Conservation (phyloP, 2,329 filamentous ascomycete species). For the Calonectria ilicicola region DNA sequence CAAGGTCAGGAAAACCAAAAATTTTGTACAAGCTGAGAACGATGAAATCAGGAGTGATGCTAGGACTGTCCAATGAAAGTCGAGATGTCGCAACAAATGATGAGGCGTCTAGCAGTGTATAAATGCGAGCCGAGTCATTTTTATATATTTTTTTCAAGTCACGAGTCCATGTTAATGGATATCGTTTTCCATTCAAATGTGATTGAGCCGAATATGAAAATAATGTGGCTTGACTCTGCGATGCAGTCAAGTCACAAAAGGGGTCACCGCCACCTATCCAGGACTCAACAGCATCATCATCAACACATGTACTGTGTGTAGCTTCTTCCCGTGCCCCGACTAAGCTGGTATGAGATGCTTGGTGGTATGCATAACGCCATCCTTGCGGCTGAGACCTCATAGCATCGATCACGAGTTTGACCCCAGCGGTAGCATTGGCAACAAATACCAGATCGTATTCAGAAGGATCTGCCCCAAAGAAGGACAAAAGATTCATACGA, state of each 20-base stretch:
- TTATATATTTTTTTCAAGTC: slow-evolving; percentile 52
- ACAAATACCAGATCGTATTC: slow-evolving; percentile 92
- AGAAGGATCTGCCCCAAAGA: slow-evolving; percentile 84
- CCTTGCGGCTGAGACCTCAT: slow-evolving; percentile 76
- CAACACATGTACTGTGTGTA: slow-evolving; percentile 72
- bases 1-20: slow-evolving; percentile 96
- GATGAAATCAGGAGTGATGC: slow-evolving; percentile 82
- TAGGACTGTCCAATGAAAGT: slow-evolving; percentile 74
- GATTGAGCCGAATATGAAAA: slow-evolving; percentile 94
- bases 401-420: slow-evolving; percentile 87
- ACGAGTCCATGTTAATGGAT: slow-evolving; percentile 77
- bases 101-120: slow-evolving; percentile 86
- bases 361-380: slow-evolving; percentile 86
- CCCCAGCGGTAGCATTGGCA: slow-evolving; percentile 89
- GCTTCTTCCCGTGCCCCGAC: slow-evolving; percentile 85
- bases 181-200: slow-evolving; percentile 86
- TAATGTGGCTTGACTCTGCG: slow-evolving; percentile 48
- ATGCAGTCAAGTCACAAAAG: slow-evolving; percentile 39
- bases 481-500: slow-evolving; percentile 76
- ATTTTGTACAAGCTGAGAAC: slow-evolving; percentile 95
- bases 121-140: slow-evolving; percentile 52
- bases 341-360: slow-evolving; percentile 87
- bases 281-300: slow-evolving; percentile 70
- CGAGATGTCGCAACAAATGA: slow-evolving; percentile 82
- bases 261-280: slow-evolving; percentile 68